Evolutionary conservation across 2,329 filamentous ascomycete genomes (phyloP).

Genomic region (Rachicladosporium sp.): DNA sequence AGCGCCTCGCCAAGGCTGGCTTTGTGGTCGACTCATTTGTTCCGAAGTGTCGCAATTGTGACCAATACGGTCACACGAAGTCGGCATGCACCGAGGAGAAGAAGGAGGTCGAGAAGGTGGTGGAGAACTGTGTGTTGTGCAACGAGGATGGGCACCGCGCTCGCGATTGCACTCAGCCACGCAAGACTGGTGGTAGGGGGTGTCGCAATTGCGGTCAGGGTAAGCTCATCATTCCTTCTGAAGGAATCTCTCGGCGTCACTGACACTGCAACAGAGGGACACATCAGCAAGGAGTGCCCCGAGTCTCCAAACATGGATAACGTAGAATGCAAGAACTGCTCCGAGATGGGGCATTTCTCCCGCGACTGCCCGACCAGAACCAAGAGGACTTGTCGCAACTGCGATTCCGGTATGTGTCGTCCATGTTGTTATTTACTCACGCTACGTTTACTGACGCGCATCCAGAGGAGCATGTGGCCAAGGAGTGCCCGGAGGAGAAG

Average conservation of each 20-base stretch:
- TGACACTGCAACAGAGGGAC: conserved; percentile 13
- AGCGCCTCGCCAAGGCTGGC: conserved; percentile 40
- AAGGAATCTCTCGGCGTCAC: too few relatives aligned
- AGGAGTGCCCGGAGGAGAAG: conserved; percentile 23
- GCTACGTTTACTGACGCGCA: neutral
- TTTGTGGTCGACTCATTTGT: conserved; percentile 38
- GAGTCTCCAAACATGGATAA: conserved; percentile 26
- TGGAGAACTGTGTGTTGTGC: conserved; percentile 38
- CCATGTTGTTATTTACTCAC: too few relatives aligned
- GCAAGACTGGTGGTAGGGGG: conserved; percentile 26
- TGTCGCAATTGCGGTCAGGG: conserved; percentile 21
- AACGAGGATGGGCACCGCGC: conserved; percentile 42
- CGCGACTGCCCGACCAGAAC: conserved; percentile 20
- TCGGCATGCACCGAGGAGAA: conserved; percentile 39
- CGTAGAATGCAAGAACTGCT: conserved; percentile 32
- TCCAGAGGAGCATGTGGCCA: conserved; percentile 20
- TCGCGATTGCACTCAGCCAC: conserved; percentile 48
- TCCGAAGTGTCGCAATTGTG: conserved; percentile 39
- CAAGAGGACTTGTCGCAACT: conserved; percentile 24
- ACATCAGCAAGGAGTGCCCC: conserved; percentile 27
- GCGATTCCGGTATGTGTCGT: conserved; percentile 6
- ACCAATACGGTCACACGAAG: conserved; percentile 37
- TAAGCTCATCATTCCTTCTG: too few relatives aligned
- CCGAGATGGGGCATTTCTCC: conserved; percentile 26
- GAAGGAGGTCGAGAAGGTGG: conserved; percentile 25